Base-by-base conservation (phyloP, 2,329 filamentous ascomycete species). In the Cladobotryum mycophilum region DNA sequence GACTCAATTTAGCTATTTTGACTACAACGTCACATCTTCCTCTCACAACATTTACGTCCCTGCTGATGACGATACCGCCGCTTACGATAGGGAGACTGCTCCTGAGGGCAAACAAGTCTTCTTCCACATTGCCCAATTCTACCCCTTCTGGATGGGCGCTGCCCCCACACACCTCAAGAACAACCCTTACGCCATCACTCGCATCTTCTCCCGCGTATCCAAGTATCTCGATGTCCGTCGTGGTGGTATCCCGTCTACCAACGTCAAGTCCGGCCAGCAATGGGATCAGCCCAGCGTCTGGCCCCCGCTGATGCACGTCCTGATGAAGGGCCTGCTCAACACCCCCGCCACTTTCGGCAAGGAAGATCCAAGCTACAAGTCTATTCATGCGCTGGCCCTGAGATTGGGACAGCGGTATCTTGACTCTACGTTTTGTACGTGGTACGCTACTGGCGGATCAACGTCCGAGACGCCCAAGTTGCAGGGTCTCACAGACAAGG, bases 271-370 rank as follows among this genome's bases (percentile, higher is more conserved):
- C 0, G 78, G 78, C 13, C 77, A 86, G 70, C 83, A 86, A 61
- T 87, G 84, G 84, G 84, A 87, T 49, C 76, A 85, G 62, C 82
- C 82, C 0, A 86, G 82, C 58, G 83, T 86, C 22, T 87, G 84
- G 84, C 83, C 84, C 11, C 82, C 82, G 3, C 72, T 85, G 45
- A 79, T 82, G 69, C 80, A 86, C 64, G 72, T 82, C 41, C 69
- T 85, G 22, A 85, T 85, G 69, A 63, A 79, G 37, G 81, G 80
- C 6, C 71, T 86, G 6, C 71, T 81, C 48, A 79, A 79, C 61
- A 81, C 79, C 0, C 79, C 81, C 0, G 63, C 80, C 0, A 80
- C 80, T 0, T 78, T 79, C 55, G 75, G 75, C 20, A 60, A 67
- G 18, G 67, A 75, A 2, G 79, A 83, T 51, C 73, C 77, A 0